Conservation (phyloP, 2,329 filamentous ascomycete species). For the Chrysosporium queenslandicum region DNA sequence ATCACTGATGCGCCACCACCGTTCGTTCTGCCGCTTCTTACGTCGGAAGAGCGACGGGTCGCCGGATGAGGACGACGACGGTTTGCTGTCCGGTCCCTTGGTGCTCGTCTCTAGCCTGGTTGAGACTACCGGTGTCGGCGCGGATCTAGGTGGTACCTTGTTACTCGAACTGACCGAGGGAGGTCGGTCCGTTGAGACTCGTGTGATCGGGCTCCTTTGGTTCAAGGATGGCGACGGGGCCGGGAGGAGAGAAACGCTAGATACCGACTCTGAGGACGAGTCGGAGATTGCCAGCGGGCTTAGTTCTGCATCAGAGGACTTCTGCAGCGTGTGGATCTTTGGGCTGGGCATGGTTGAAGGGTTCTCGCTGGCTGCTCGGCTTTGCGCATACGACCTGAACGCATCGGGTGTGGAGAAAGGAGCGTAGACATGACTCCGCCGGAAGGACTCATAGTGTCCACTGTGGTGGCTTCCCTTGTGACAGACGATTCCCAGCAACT, state of each 20-base stretch:
- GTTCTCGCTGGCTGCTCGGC: slow-evolving; percentile 47
- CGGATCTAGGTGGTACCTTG: neutral
- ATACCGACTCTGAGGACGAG: slow-evolving; percentile 29
- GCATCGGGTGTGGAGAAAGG: slow-evolving; percentile 75
- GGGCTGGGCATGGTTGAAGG: slow-evolving; percentile 42
- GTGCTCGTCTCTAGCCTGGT: slow-evolving; percentile 1
- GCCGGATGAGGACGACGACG: neutral
- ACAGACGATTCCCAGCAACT: slow-evolving; percentile 74
- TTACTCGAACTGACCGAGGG: slow-evolving; percentile 6
- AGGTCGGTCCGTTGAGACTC: slow-evolving; percentile 16
- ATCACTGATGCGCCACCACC: slow-evolving; percentile 97
- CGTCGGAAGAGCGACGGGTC: slow-evolving; percentile 25
- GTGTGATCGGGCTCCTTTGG: slow-evolving; percentile 7
- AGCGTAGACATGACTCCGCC: slow-evolving; percentile 67
- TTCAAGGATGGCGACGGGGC: slow-evolving; percentile 13
- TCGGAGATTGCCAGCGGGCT: slow-evolving; percentile 23
- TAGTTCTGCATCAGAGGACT: slow-evolving; percentile 23
- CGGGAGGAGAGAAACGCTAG: slow-evolving; percentile 23
- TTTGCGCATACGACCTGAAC: slow-evolving; percentile 64
- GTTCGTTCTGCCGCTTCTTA: slow-evolving; percentile 55
- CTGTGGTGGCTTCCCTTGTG: slow-evolving; percentile 94
- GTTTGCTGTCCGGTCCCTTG: slow-evolving; percentile 14
- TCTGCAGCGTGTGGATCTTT: slow-evolving; percentile 33
- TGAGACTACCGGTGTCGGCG: neutral
- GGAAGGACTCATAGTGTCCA: slow-evolving; percentile 93